Base-by-base conservation (phyloP, 2,329 filamentous ascomycete species). In the Penicillium corylophilum region DNA sequence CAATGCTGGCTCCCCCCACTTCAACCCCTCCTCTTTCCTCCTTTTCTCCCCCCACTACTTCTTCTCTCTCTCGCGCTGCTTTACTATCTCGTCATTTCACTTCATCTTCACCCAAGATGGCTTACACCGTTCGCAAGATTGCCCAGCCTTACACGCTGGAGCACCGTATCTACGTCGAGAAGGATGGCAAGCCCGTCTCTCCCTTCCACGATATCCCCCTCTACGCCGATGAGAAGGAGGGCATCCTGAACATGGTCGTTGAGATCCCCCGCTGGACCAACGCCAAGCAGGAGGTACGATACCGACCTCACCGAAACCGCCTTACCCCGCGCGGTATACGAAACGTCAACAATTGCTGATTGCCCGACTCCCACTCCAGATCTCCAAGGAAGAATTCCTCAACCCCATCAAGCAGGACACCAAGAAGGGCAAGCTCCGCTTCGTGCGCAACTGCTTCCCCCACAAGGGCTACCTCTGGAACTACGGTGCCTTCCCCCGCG, bases 381-480 rank as follows among this genome's bases (percentile, higher is more conserved):
- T 97, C 82, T 95, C 89, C 82, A 97, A 97, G 83, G 92, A 97
- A 73, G 94, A 99, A 78, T 83, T 89, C 71, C 87, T 97, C 74
- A 97, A 96, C 83, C 93, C 93, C 74, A 96, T 96, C 82, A 96
- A 96, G 87, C 94, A 99, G 82, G 94, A 99, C 76, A 85, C 86
- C 77, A 97, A 99, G 89, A 97, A 99, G 85, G 94, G 93, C 84
- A 97, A 96, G 85, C 91, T 97, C 70, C 90, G 94, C 72, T 99
- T 88, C 75, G 94, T 99, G 74, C 91, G 94, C 80, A 99, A 99
- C 88, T 99, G 94, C 87, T 99, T 99, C 85, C 94, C 94, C 68
- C 94, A 99, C 88, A 97, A 99, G 86, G 94, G 94, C 64, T 99
- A 99, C 79, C 90, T 99, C 68, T 99, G 94, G 94, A 99, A 99